Percentiles rank a stretch among this genome's conserved stretches.
phyloP scores from a whole-genome alignment of 495 filamentous ascomycete species.

The Penicillium tannophilum region DNA sequence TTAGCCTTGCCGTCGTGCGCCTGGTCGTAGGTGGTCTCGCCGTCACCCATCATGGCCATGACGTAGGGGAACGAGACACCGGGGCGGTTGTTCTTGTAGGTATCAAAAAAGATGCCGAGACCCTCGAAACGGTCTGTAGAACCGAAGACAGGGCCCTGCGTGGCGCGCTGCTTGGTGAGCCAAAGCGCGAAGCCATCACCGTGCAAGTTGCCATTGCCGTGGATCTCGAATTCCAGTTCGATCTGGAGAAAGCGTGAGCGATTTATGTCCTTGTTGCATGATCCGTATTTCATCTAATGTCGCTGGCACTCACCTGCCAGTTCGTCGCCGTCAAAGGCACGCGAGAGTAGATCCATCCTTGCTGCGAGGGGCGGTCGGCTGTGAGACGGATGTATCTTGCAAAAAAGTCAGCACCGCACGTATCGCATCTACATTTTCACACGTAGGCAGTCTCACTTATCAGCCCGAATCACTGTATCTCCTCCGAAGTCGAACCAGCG shows the following conservation, averaged over 20 bases:
- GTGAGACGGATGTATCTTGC: constrained; percentile 88
- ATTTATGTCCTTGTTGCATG: background rate
- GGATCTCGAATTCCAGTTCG: constrained; percentile 92
- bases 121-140: constrained; percentile 88
- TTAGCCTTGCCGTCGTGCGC: constrained; percentile 92
- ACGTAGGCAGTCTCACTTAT: constrained; percentile 60
- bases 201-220: constrained; percentile 80
- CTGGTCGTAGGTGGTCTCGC: constrained; percentile 86
- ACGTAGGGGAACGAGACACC: constrained; percentile 96
- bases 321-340: constrained; percentile 97
- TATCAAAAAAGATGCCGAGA: constrained; percentile 96
- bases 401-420: constrained; percentile 17
- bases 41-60: constrained; percentile 98
- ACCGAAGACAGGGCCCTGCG: constrained; percentile 84
- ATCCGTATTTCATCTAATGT: background rate
- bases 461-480: constrained; percentile 89
- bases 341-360: constrained; percentile 90
- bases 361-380: constrained; percentile 83
- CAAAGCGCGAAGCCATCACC: constrained; percentile 98
- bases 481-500: constrained; percentile 99
- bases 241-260: constrained; percentile 54
- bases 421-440: background rate
- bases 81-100: constrained; percentile 99
- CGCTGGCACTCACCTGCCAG: constrained; percentile 71
- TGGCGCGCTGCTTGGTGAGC: constrained; percentile 91